phyloP scores from a whole-genome alignment of 768 basidiomycete genomes.

The Kwoniella sp. region DNA sequence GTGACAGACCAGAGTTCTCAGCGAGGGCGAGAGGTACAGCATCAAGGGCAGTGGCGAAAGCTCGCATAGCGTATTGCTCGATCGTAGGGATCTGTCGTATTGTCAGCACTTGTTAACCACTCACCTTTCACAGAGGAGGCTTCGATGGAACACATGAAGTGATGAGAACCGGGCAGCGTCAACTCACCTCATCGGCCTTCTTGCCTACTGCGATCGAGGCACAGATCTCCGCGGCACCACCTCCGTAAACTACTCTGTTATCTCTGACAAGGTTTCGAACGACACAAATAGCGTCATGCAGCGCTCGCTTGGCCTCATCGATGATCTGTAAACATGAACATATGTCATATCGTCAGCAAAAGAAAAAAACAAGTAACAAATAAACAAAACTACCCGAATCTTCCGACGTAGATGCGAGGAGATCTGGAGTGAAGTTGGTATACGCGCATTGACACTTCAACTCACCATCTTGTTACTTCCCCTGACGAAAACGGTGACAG shows the following conservation, averaged over 20 bases:
- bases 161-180: neutral
- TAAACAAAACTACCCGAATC: too few relatives aligned
- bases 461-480: constrained; percentile 98
- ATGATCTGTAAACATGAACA: constrained; percentile 69
- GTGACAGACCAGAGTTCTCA: constrained; percentile 94
- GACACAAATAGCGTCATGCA: constrained; percentile 96
- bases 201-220: constrained; percentile 89
- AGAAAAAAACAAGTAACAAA: neutral
- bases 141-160: too few relatives aligned
- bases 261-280: constrained; percentile 94
- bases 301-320: constrained; percentile 95
- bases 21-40: constrained; percentile 93
- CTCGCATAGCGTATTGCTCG: constrained; percentile 99
- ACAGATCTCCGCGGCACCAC: constrained; percentile 96
- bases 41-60: constrained; percentile 94
- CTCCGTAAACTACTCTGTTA: constrained; percentile 96
- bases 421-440: too few relatives aligned
- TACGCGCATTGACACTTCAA: too few relatives aligned
- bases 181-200: constrained; percentile 83
- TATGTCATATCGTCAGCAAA: neutral
- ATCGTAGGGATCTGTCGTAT: constrained; percentile 78
- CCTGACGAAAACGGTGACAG: constrained; percentile 94
- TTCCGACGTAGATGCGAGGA: too few relatives aligned
- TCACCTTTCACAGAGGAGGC: too few relatives aligned
- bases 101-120: neutral